These are phyloP conservation scores for Zhuliangozyma blackwelliae DNA, from an alignment of 1,139 yeast genomes.

Conservation along the genomic window DNA sequence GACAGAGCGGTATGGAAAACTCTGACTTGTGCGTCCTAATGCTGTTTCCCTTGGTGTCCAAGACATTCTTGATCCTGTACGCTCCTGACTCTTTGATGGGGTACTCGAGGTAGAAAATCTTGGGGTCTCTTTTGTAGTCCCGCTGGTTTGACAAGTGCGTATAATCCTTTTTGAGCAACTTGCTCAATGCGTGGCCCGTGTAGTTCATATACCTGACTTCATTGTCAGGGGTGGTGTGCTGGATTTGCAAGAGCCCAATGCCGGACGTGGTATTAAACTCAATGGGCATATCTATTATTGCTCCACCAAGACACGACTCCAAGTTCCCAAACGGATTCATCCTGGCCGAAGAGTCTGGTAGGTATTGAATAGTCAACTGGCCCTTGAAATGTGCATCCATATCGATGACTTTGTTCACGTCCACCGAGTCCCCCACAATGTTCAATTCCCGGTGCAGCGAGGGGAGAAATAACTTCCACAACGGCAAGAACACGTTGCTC, in stretches of 20 bases:
- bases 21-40: slow-evolving; percentile 65
- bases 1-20: slow-evolving; percentile 71
- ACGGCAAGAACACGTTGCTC: slow-evolving; percentile 29
- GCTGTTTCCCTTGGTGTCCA: slow-evolving; percentile 59
- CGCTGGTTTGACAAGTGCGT: slow-evolving; percentile 25
- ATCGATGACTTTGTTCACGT: slow-evolving; percentile 45
- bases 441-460: slow-evolving; percentile 55
- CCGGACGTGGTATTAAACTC: slow-evolving; percentile 78
- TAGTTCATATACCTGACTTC: slow-evolving; percentile 47
- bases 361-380: slow-evolving; percentile 74
- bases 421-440: slow-evolving; percentile 55
- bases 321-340: slow-evolving; percentile 71
- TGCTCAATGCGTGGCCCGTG: slow-evolving; percentile 52
- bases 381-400: slow-evolving; percentile 79
- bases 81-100: slow-evolving; percentile 70
- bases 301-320: slow-evolving; percentile 50
- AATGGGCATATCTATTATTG: slow-evolving; percentile 49
- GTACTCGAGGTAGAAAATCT: slow-evolving; percentile 46
- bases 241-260: slow-evolving; percentile 63
- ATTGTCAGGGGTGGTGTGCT: slow-evolving; percentile 55
- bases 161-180: slow-evolving; percentile 39
- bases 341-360: slow-evolving; percentile 88
- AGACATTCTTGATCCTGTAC: slow-evolving; percentile 62
- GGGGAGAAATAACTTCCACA: slow-evolving; percentile 44
- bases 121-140: slow-evolving; percentile 16